Evolutionary conservation across 129 eudicot genomes (phyloP).

Genomic region (Cynara cardunculus): DNA sequence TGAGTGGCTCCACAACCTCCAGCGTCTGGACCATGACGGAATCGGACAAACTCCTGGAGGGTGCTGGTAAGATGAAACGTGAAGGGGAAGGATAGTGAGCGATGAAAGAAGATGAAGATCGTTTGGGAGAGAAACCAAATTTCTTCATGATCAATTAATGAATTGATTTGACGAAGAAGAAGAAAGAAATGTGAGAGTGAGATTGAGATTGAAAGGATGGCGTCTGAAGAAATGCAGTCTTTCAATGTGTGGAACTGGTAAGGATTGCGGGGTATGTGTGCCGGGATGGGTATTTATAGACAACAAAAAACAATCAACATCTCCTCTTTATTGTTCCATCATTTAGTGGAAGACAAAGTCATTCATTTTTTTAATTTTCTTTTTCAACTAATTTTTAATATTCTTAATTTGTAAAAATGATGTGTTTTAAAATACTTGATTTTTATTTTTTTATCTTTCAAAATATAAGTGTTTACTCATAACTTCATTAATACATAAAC

Average conservation of each 20-base stretch:
- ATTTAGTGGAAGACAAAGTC: background rate
- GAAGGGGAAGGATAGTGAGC: constrained; percentile 46
- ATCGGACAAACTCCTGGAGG: constrained; percentile 42
- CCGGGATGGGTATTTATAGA: background rate
- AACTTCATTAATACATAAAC: too few relatives aligned
- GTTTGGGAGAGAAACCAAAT: constrained; percentile 20
- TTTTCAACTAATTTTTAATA: background rate
- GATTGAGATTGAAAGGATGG: background rate
- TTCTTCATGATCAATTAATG: constrained; percentile 21
- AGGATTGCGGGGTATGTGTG: background rate
- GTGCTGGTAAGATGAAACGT: constrained; percentile 32
- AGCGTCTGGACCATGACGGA: constrained; percentile 44
- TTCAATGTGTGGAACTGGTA: background rate
- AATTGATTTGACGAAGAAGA: background rate
- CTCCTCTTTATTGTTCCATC: background rate
- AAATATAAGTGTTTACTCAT: too few relatives aligned
- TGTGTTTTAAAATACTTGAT: background rate
- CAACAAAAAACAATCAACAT: background rate
- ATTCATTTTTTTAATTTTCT: background rate
- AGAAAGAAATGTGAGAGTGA: background rate
- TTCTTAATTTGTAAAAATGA: background rate
- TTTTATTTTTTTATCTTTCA: too few relatives aligned
- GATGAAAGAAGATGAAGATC: constrained; percentile 35
- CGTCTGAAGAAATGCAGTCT: background rate
- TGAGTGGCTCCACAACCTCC: constrained; percentile 42